Conservation (phyloP, 2,329 filamentous ascomycete species). For the Pseudogymnoascus sp. region DNA sequence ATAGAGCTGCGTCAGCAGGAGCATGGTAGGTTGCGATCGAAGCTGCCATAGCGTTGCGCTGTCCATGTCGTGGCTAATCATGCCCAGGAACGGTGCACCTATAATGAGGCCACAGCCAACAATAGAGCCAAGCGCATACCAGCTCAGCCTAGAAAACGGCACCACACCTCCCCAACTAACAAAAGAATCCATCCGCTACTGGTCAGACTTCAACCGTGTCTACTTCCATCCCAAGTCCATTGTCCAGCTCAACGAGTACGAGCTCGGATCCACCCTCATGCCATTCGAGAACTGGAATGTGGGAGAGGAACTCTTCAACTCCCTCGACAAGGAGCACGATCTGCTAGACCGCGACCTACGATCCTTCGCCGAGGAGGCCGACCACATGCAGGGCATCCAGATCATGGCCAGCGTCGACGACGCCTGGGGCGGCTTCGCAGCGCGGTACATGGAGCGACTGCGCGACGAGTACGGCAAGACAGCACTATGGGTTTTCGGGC, state of each 20-base stretch:
- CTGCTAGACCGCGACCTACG: conserved; percentile 84
- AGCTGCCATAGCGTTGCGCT: conserved; percentile 10
- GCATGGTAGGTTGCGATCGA: conserved; percentile 31
- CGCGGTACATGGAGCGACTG: conserved; percentile 65
- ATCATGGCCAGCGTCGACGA: conserved; percentile 64
- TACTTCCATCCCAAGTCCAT: conserved; percentile 87
- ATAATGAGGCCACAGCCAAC: conserved; percentile 59
- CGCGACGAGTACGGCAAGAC: conserved; percentile 88
- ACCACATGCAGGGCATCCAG: conserved; percentile 84
- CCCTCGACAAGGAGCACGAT: conserved; percentile 72
- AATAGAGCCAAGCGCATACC: conserved; percentile 67
- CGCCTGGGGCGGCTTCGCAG: conserved; percentile 72
- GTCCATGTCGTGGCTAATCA: conserved; percentile 8
- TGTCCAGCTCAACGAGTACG: conserved; percentile 79
- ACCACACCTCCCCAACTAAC: conserved; percentile 54
- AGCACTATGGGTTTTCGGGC: conserved; percentile 77
- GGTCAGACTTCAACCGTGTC: conserved; percentile 92
- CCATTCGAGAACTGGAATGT: conserved; percentile 71
- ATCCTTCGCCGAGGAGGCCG: conserved; percentile 85
- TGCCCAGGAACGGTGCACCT: conserved; percentile 53
- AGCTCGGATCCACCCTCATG: conserved; percentile 68
- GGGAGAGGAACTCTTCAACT: conserved; percentile 67
- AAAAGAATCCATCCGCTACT: conserved; percentile 72
- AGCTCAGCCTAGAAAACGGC: conserved; percentile 69
- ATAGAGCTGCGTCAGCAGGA: conserved; percentile 20